Evolutionary conservation across 1,284 basidiomycete genomes (phyloP).

Genomic region (Rhodotorula sp.): DNA sequence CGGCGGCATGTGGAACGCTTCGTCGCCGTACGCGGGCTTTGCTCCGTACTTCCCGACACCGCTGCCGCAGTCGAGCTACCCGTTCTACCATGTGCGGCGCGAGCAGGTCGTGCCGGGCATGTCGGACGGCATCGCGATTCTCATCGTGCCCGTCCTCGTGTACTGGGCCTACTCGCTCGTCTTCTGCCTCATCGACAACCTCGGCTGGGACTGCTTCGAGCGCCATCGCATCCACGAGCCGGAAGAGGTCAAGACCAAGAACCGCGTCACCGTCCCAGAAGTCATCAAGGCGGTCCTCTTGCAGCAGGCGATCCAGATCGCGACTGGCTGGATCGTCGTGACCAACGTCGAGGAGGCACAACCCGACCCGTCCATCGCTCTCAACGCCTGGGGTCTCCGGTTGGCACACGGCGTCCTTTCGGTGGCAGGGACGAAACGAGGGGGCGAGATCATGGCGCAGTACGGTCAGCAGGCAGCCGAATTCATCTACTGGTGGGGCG

Average conservation of each 20-base stretch:
- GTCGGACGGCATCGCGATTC: conserved; percentile 70
- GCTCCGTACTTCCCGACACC: conserved; percentile 9
- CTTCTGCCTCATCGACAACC: conserved; percentile 74
- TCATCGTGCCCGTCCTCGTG: conserved; percentile 72
- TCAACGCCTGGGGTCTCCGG: conserved; percentile 53
- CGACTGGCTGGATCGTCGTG: conserved; percentile 64
- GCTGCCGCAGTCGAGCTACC: conserved; percentile 6
- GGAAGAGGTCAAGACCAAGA: conserved; percentile 70
- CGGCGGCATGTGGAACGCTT: conserved; percentile 22
- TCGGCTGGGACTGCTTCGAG: conserved; percentile 72
- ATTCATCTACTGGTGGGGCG: conserved; percentile 90
- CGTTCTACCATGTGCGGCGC: conserved; percentile 47
- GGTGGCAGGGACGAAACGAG: conserved; percentile 51
- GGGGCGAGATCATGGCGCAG: conserved; percentile 48
- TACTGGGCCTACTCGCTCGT: conserved; percentile 83
- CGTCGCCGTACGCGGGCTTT: conserved; percentile 11
- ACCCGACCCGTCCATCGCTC: conserved; percentile 56
- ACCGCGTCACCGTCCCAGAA: conserved; percentile 67
- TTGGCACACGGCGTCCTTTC: conserved; percentile 55
- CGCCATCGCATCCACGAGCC: conserved; percentile 85
- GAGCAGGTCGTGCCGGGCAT: conserved; percentile 61
- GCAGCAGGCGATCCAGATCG: conserved; percentile 82
- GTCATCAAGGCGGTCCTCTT: conserved; percentile 77
- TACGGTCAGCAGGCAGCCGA: conserved; percentile 61
- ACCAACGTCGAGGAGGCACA: conserved; percentile 58